phyloP scores from a whole-genome alignment of 805 yeast species.

The Wilhelminamyces savonicus region DNA sequence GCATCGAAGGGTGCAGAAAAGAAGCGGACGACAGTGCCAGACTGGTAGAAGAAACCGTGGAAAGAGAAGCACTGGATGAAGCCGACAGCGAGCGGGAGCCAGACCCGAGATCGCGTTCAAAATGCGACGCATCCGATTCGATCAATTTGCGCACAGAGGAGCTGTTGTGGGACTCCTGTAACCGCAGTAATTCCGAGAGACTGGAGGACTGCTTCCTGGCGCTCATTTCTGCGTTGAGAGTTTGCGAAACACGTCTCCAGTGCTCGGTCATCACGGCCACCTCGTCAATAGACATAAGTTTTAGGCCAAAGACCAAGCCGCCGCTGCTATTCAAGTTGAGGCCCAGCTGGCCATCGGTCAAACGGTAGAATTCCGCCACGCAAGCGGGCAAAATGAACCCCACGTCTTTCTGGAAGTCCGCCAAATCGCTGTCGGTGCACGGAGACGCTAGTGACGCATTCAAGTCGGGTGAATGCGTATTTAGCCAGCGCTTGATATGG shows the following conservation, averaged over 20 bases:
- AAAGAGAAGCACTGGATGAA: too few relatives aligned
- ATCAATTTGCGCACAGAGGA: constrained; percentile 1
- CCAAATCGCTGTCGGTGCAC: constrained; percentile 74
- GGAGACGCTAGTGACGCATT: constrained; percentile 71
- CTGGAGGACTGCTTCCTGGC: constrained; percentile 13
- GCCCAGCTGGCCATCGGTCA: constrained; percentile 81
- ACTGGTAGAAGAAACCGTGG: too few relatives aligned
- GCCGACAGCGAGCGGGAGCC: neutral
- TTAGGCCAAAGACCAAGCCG: constrained; percentile 77
- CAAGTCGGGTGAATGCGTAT: constrained; percentile 73
- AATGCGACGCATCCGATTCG: neutral
- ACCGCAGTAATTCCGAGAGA: constrained; percentile 14
- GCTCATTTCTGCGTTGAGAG: constrained; percentile 18
- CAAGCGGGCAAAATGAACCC: constrained; percentile 71
- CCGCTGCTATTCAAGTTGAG: constrained; percentile 62
- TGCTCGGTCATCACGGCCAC: constrained; percentile 73
- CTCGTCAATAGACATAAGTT: constrained; percentile 74
- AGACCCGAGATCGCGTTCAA: too few relatives aligned
- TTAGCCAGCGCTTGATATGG: constrained; percentile 80
- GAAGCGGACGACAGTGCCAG: too few relatives aligned
- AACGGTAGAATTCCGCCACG: constrained; percentile 68
- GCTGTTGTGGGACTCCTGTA: constrained; percentile 12
- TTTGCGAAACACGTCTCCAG: constrained; percentile 73
- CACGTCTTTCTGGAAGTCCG: constrained; percentile 79
- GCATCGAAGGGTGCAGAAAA: too few relatives aligned